Conservation (phyloP, 257 asterid genomes). For the Leptodermis oblonga region DNA sequence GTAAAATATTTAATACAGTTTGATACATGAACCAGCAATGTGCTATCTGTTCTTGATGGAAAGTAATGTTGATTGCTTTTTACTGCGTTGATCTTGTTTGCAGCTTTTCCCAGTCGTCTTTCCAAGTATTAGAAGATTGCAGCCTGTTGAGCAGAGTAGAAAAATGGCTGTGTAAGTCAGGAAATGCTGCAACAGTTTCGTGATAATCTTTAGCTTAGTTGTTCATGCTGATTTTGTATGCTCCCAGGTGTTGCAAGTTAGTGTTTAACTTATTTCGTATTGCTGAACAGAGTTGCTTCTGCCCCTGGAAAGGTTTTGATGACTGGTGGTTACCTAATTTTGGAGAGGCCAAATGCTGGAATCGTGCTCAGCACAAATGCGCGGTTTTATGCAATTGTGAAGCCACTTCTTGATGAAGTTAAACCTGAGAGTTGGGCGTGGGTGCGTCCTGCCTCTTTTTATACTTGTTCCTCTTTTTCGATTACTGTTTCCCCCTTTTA, state of each 20-base stretch:
- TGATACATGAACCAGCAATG: background rate
- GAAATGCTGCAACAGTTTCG: background rate
- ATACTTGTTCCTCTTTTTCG: conserved; percentile 7
- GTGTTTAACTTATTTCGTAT: conserved; percentile 21
- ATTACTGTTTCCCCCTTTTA: background rate
- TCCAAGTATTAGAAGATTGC: conserved; percentile 1
- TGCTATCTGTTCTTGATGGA: background rate
- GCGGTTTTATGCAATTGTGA: conserved; percentile 86
- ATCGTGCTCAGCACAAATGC: conserved; percentile 95
- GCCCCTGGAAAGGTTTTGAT: conserved; percentile 99
- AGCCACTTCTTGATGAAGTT: conserved; percentile 62
- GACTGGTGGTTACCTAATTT: conserved; percentile 94
- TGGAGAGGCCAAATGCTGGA: conserved; percentile 98
- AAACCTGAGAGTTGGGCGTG: conserved; percentile 80
- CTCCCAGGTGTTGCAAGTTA: background rate
- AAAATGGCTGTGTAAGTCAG: conserved; percentile 24
- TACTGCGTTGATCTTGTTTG: background rate
- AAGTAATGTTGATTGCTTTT: background rate
- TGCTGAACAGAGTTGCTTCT: conserved; percentile 69
- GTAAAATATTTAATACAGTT: background rate
- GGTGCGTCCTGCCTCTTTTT: conserved; percentile 44
- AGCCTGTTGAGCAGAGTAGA: background rate
- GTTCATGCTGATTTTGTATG: background rate
- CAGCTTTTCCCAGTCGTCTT: background rate
- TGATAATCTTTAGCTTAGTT: background rate